phyloP scores from a whole-genome alignment of 2,329 filamentous ascomycete genomes.

The Cladobotryum protrusum region DNA sequence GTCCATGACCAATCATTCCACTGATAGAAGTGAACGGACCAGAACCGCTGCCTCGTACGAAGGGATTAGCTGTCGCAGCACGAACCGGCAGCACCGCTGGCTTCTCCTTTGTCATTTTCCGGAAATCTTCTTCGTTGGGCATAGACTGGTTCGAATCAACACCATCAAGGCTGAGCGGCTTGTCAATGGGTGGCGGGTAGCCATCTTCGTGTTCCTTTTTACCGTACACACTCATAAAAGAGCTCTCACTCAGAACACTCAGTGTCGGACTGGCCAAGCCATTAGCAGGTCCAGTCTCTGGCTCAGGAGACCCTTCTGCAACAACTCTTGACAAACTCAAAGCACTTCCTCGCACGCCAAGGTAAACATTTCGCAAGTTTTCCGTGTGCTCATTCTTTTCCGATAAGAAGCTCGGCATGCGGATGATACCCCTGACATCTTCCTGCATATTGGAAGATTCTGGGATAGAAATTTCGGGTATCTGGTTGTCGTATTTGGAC shows the following conservation, averaged over 20 bases:
- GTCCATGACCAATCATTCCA: conserved; percentile 21
- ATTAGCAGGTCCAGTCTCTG: conserved; percentile 26
- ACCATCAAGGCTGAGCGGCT: conserved; percentile 25
- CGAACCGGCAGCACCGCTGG: conserved; percentile 19
- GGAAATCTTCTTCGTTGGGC: not conserved
- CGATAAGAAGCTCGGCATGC: conserved; percentile 61
- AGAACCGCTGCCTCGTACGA: not conserved
- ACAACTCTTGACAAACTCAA: conserved; percentile 42
- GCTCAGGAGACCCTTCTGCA: conserved; percentile 34
- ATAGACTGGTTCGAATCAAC: conserved; percentile 9
- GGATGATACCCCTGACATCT: conserved; percentile 37
- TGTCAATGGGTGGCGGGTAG: conserved; percentile 22
- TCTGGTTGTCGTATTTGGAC: conserved; percentile 19
- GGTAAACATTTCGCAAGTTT: conserved; percentile 54
- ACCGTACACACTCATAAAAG: conserved; percentile 60
- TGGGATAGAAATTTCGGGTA: conserved; percentile 14
- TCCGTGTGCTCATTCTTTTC: conserved; percentile 54
- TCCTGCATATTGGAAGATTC: conserved; percentile 20
- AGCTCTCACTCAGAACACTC: conserved; percentile 62
- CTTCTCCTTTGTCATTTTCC: not conserved
- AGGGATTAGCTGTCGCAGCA: conserved; percentile 21
- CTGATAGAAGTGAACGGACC: conserved; percentile 40
- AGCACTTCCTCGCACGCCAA: conserved; percentile 43
- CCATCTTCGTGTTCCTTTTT: conserved; percentile 28
- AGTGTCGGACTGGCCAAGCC: conserved; percentile 52